phyloP scores from a whole-genome alignment of 371 early-diverging fungal genomes.

The Mucor circinelloides region DNA sequence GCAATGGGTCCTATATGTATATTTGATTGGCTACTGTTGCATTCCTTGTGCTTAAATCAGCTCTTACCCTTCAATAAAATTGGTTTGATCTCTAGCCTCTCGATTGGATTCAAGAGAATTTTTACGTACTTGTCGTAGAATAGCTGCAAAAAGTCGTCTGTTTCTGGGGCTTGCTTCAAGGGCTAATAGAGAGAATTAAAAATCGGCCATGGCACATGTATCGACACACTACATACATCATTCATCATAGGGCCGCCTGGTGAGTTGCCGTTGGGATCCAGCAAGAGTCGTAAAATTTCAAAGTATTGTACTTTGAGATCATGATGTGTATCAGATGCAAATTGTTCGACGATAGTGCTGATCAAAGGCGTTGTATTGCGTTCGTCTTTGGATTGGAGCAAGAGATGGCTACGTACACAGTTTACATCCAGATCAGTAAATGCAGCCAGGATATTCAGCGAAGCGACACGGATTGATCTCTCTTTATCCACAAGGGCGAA shows the following conservation, averaged over 20 bases:
- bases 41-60: not conserved
- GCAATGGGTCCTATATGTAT: constrained; percentile 31
- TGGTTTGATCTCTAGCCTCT: constrained; percentile 36
- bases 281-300: constrained; percentile 71
- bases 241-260: constrained; percentile 11
- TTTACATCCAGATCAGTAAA: constrained; percentile 67
- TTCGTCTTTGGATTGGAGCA: constrained; percentile 57
- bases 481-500: constrained; percentile 60
- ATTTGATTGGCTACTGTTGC: not conserved
- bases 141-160: constrained; percentile 70
- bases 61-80: constrained; percentile 29
- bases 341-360: constrained; percentile 60
- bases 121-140: constrained; percentile 72
- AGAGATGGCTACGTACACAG: constrained; percentile 64
- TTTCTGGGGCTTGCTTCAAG: constrained; percentile 58
- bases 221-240: constrained; percentile 16
- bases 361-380: not conserved
- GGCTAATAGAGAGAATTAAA: not conserved
- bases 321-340: constrained; percentile 60
- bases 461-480: constrained; percentile 56
- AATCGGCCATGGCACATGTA: not conserved
- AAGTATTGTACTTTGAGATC: constrained; percentile 71
- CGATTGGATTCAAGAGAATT: constrained; percentile 64
- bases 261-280: constrained; percentile 56
- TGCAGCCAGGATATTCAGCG: constrained; percentile 69